These are phyloP conservation scores for Lactarius tabidus DNA, from an alignment of 768 basidiomycete genomes.

Conservation along the genomic window DNA sequence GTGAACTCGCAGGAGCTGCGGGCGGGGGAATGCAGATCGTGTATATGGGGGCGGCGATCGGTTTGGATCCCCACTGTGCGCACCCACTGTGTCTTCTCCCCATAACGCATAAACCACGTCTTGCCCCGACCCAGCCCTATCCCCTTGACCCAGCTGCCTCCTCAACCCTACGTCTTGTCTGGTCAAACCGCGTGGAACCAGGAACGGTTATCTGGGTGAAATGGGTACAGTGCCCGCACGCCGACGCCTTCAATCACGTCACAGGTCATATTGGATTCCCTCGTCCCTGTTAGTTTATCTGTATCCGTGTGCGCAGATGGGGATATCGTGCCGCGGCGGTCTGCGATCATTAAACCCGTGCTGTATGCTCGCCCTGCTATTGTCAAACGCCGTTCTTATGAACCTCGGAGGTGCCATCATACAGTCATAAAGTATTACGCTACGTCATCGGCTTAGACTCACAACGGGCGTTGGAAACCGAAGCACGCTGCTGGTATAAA, in stretches of 20 bases:
- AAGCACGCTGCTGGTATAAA: neutral
- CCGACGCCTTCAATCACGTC: neutral
- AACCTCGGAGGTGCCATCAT: neutral
- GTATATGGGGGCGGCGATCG: neutral
- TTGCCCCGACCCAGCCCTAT: neutral
- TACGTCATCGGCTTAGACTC: neutral
- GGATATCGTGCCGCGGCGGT: neutral
- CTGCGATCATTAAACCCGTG: neutral
- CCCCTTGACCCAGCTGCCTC: neutral
- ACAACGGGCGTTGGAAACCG: neutral
- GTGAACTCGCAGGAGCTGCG: neutral
- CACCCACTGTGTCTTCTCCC: neutral
- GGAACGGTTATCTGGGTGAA: neutral
- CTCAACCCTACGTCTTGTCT: neutral
- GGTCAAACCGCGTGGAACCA: neutral
- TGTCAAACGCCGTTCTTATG: neutral
- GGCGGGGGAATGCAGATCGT: neutral
- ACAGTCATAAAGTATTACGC: neutral
- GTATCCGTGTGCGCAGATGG: neutral
- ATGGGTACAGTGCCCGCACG: neutral
- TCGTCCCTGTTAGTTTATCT: neutral
- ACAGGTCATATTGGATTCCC: constrained; percentile 7
- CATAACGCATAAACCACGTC: neutral
- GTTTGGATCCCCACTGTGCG: neutral
- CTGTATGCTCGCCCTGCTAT: neutral